A percentile compares a stretch with the other conserved stretches of the same genome.
Conservation (phyloP, 1,284 basidiomycete species). For the Leccinum pallidistipes region DNA sequence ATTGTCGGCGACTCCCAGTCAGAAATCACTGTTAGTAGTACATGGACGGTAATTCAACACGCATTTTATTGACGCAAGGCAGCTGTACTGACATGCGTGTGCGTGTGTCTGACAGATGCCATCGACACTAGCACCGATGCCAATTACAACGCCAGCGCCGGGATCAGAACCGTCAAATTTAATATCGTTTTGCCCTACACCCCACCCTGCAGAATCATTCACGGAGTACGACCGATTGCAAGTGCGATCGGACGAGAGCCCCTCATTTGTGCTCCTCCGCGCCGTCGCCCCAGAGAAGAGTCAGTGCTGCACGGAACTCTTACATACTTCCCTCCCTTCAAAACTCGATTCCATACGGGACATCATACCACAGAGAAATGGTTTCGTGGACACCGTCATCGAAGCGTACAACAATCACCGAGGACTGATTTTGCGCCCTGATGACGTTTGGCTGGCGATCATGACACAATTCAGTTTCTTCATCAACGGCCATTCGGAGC, state of each 20-base stretch:
- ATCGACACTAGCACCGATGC: background rate
- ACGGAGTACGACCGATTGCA: slow-evolving; percentile 27
- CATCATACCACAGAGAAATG: slow-evolving; percentile 33
- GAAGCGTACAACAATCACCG: slow-evolving; percentile 42
- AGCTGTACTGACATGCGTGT: background rate
- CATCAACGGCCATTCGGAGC: slow-evolving; percentile 43
- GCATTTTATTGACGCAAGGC: background rate
- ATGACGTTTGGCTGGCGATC: slow-evolving; percentile 49
- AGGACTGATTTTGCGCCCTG: slow-evolving; percentile 39
- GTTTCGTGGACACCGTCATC: slow-evolving; percentile 39
- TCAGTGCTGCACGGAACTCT: slow-evolving; percentile 18
- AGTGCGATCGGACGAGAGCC: slow-evolving; percentile 17
- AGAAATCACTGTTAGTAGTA: slow-evolving; percentile 4
- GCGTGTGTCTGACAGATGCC: slow-evolving; percentile 6
- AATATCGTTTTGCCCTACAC: slow-evolving; percentile 25
- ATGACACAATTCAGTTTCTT: slow-evolving; percentile 45
- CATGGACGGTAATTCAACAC: slow-evolving; percentile 20
- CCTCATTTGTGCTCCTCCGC: slow-evolving; percentile 23
- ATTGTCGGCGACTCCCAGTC: slow-evolving; percentile 7
- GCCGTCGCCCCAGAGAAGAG: slow-evolving; percentile 22
- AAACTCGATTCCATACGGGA: slow-evolving; percentile 26
- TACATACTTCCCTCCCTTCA: slow-evolving; percentile 30
- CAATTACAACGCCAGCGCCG: background rate
- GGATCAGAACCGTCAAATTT: background rate
- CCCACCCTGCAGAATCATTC: slow-evolving; percentile 24